A percentile compares a stretch with the other conserved stretches of the same genome.
These are phyloP conservation scores for Elsinoe batatas DNA, from an alignment of 2,329 filamentous ascomycete genomes.

Conservation along the genomic window DNA sequence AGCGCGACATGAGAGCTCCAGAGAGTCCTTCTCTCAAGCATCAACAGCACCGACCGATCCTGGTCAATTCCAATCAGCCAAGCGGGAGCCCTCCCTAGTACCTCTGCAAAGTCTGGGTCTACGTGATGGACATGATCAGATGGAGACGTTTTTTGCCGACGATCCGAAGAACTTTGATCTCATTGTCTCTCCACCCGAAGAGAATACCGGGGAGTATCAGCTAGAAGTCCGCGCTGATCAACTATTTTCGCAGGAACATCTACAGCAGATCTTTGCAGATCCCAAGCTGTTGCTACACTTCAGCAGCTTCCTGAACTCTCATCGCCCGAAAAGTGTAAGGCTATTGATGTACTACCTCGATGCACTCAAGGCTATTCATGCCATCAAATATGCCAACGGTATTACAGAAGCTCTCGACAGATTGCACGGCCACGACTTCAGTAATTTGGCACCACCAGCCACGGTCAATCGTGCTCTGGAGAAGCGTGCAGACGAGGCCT, in stretches of 20 bases:
- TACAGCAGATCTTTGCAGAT: slow-evolving; percentile 55
- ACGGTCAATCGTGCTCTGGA: slow-evolving; percentile 52
- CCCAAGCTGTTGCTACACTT: slow-evolving; percentile 55
- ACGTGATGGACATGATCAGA: slow-evolving; percentile 33
- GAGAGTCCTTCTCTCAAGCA: slow-evolving; percentile 26
- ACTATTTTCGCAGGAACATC: slow-evolving; percentile 56
- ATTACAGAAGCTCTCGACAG: slow-evolving; percentile 52
- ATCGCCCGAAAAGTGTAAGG: slow-evolving; percentile 53
- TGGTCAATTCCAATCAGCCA: not conserved
- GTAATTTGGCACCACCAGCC: slow-evolving; percentile 37
- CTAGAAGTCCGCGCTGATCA: slow-evolving; percentile 56
- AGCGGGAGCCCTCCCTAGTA: slow-evolving; percentile 24
- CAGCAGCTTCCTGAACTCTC: slow-evolving; percentile 53
- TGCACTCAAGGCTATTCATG: slow-evolving; percentile 58
- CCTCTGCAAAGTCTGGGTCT: slow-evolving; percentile 36
- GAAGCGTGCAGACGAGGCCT: slow-evolving; percentile 54
- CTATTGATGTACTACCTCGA: slow-evolving; percentile 64
- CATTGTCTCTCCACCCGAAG: slow-evolving; percentile 31
- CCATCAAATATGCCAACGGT: slow-evolving; percentile 62
- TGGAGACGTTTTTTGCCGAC: slow-evolving; percentile 44
- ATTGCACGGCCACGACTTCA: slow-evolving; percentile 48
- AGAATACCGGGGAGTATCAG: slow-evolving; percentile 35
- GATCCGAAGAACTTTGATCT: slow-evolving; percentile 47
- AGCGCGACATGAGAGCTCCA: slow-evolving; percentile 26
- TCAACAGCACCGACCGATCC: slow-evolving; percentile 26